Evolutionary conservation across 2,329 filamentous ascomycete genomes (phyloP).

Genomic region (Penicillium nordicum): DNA sequence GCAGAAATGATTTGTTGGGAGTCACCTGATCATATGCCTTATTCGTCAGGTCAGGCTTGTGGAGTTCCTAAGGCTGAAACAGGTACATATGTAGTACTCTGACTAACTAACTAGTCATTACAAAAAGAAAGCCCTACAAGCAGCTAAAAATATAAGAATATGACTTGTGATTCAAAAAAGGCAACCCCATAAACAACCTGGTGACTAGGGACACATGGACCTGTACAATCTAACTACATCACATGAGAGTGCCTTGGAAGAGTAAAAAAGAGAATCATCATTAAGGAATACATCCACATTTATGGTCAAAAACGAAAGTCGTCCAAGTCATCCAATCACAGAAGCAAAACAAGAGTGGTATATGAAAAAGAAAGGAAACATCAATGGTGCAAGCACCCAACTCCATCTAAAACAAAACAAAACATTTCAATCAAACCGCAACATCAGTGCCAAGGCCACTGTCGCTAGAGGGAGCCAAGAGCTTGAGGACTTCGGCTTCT

Average conservation of each 20-base stretch:
- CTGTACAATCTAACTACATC: slow-evolving; percentile 14
- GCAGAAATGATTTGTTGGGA: slow-evolving; percentile 17
- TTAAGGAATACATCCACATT: slow-evolving; percentile 9
- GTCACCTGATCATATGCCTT: slow-evolving; percentile 19
- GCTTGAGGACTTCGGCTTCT: slow-evolving; percentile 25
- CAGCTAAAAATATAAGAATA: not conserved
- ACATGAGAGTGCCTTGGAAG: slow-evolving; percentile 11
- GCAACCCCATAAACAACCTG: not conserved
- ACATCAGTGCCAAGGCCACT: slow-evolving; percentile 31
- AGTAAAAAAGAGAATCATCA: slow-evolving; percentile 3
- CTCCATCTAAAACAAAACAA: slow-evolving; percentile 3
- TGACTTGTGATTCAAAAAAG: not conserved
- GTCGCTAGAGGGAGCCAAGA: slow-evolving; percentile 30
- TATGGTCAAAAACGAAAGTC: slow-evolving; percentile 8
- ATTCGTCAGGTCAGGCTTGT: not conserved
- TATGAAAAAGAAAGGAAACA: slow-evolving; percentile 21
- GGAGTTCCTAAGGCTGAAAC: not conserved
- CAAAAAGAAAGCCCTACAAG: not conserved
- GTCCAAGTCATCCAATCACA: not conserved
- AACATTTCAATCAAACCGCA: slow-evolving; percentile 4
- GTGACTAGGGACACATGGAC: slow-evolving; percentile 1
- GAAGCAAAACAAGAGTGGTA: slow-evolving; percentile 21
- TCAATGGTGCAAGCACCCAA: slow-evolving; percentile 6
- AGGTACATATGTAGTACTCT: not conserved
- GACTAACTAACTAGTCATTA: not conserved